Evolutionary conservation across 139 green algal species (phyloP).

Genomic region (Haematococcus lacustris): DNA sequence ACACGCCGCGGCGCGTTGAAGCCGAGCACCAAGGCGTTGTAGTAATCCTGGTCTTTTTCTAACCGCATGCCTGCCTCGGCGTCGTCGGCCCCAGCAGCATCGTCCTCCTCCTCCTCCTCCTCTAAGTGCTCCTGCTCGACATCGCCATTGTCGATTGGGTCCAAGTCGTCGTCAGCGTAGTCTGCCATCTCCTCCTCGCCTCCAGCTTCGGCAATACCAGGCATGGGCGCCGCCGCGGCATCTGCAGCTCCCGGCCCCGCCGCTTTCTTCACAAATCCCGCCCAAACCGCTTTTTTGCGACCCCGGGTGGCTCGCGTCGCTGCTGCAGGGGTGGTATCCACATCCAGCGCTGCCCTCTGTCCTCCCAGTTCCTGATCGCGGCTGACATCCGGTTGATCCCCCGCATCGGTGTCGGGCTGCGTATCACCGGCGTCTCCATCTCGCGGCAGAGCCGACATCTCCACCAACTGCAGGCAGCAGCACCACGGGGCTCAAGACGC

Average conservation of each 20-base stretch:
- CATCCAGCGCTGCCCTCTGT: no score
- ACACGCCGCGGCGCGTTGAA: no score
- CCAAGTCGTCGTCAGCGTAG: background rate
- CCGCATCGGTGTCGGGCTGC: no score
- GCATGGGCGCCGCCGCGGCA: background rate
- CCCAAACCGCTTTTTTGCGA: background rate
- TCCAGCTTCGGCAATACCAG: background rate
- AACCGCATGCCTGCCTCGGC: no score
- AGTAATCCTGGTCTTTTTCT: no score
- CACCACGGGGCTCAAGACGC: background rate
- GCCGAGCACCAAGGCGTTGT: no score
- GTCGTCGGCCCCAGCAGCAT: no score
- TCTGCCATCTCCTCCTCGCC: background rate
- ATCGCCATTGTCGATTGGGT: constrained; percentile 8
- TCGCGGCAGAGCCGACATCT: background rate
- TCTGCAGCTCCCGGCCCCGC: background rate
- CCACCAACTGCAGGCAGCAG: background rate
- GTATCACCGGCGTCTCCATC: no score
- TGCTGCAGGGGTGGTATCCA: no score
- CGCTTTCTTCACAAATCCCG: background rate
- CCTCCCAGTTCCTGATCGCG: no score
- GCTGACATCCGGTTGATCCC: no score
- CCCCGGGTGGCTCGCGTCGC: background rate
- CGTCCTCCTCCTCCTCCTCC: constrained; percentile 13
- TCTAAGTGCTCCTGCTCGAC: constrained; percentile 8